Evolutionary conservation across 306 rosid species (phyloP).

Genomic region (Prunus mira): DNA sequence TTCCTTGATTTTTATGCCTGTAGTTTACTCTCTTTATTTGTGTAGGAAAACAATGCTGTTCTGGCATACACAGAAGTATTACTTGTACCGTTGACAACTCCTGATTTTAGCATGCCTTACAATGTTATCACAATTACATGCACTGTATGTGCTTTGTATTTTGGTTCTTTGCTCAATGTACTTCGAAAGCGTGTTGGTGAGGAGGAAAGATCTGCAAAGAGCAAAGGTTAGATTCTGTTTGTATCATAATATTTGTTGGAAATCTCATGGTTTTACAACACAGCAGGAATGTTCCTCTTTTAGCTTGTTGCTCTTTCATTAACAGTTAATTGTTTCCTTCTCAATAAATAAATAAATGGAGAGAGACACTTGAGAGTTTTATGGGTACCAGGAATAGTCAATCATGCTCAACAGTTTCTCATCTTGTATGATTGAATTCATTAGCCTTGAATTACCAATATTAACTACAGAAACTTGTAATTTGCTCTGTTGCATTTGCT

Average conservation of each 20-base stretch:
- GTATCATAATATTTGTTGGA: background rate
- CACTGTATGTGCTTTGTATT: constrained; percentile 82
- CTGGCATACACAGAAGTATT: constrained; percentile 81
- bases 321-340: background rate
- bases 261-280: background rate
- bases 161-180: constrained; percentile 83
- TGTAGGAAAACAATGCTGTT: constrained; percentile 65
- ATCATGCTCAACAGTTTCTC: background rate
- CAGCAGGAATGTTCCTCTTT: background rate
- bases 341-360: background rate
- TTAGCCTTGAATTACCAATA: background rate
- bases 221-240: constrained; percentile 48
- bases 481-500: background rate
- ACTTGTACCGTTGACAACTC: constrained; percentile 91
- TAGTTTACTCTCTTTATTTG: constrained; percentile 20
- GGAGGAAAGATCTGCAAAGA: constrained; percentile 70
- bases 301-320: background rate
- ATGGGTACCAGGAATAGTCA: background rate
- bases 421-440: background rate
- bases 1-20: background rate
- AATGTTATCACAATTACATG: constrained; percentile 92
- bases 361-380: background rate
- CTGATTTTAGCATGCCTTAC: constrained; percentile 98
- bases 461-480: background rate
- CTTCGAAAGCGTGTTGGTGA: constrained; percentile 78